phyloP scores from a whole-genome alignment of 495 filamentous ascomycete genomes.

The Aspergillus asperescens region DNA sequence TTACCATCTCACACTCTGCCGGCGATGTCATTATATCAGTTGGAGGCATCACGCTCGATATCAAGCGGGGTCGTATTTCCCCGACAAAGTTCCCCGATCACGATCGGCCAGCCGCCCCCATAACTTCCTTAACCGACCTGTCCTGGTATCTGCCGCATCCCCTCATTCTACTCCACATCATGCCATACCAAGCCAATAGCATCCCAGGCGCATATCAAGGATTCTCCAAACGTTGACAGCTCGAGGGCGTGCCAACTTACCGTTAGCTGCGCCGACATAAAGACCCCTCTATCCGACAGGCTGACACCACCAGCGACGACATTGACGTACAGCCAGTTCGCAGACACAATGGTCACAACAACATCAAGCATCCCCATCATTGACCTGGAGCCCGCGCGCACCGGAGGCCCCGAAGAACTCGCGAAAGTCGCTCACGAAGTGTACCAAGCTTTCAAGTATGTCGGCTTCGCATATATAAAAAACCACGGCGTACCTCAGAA shows the following conservation, averaged over 20 bases:
- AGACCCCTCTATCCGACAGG: background rate
- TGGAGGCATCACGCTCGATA: background rate
- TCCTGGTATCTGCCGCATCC: too few relatives aligned
- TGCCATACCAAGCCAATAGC: background rate
- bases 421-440: constrained; percentile 1
- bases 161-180: constrained; percentile 1
- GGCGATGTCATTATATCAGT: background rate
- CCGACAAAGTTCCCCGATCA: background rate
- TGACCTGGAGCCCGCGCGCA: background rate
- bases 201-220: background rate
- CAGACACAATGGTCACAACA: background rate
- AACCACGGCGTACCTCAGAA: constrained; percentile 10
- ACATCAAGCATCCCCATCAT: constrained; percentile 4
- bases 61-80: background rate
- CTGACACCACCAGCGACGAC: background rate
- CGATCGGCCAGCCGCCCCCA: background rate
- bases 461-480: constrained; percentile 5
- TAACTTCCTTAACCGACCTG: too few relatives aligned
- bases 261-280: background rate
- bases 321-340: background rate
- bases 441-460: constrained; percentile 4
- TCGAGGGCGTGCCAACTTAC: background rate
- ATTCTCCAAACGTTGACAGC: background rate
- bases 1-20: too few relatives aligned
- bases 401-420: background rate